Evolutionary conservation across 345 rosid genomes (phyloP), one percentile per base, ranked within the genome.

Genomic region (Triadica sebifera): DNA sequence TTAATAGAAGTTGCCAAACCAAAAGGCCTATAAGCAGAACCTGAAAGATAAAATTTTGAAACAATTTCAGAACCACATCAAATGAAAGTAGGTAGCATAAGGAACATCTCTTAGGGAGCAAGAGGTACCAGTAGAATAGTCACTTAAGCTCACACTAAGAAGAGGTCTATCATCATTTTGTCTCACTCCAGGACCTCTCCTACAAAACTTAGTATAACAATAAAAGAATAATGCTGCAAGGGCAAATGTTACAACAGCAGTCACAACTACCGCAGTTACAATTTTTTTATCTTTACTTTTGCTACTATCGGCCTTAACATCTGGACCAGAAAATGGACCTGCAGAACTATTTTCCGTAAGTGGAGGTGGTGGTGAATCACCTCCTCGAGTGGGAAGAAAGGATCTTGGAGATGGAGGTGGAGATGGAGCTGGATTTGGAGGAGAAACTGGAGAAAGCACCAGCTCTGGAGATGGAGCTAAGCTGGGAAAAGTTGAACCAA

Each of bases 161-260:
- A 96, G 98, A 69, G 96, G 97, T 37, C 88, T 86, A 68, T 93
- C 98, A 73, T 96, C 99, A 77, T 89, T 89, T 79, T 34, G 81
- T 70, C 80, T 74, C 66, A n/a, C 81, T 68, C 77, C 81, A 79
- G 86, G 70, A 43, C 88, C 82, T 8, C 77, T 72, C 70, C 84
- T 65, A 76, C 81, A 87, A 41, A 85, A 68, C 73, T 73, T 83
- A 63, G 66, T 73, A 77, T 87, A 93, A 80, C 91, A 90, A 6
- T 89, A 69, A 82, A 91, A 91, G 70, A 93, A 67, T 75, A 91
- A 63, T 37, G 88, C 89, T 39, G 96, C 96, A 66, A 87, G 17
- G 75, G 86, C 47, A 73, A 87, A 87, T 39, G 99, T 91, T 59
- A 84, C 89, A 34, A 76, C 73, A 25, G 98, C 95, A 67, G 98